Evolutionary conservation across 164 flowering plant species (phyloP).

Genomic region (Warburgia ugandensis): DNA sequence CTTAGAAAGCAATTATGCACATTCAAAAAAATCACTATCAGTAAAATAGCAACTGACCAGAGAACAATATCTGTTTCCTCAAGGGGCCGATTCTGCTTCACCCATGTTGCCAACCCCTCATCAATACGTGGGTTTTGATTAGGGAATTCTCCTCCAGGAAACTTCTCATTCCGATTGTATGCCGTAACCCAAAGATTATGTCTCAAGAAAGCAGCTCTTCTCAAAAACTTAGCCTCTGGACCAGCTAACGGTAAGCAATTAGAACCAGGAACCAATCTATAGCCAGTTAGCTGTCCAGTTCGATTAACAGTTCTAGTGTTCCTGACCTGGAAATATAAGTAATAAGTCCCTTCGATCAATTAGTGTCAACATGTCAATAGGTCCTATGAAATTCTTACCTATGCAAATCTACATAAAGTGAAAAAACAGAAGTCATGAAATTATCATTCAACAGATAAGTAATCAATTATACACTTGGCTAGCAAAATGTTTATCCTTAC

Average conservation of each 20-base stretch:
- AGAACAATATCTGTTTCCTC: slow-evolving; percentile 82
- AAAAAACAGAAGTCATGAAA: too few species aligned
- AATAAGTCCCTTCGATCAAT: neutral
- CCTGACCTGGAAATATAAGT: slow-evolving; percentile 38
- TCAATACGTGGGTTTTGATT: slow-evolving; percentile 87
- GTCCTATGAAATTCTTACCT: too few species aligned
- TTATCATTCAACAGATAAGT: too few species aligned
- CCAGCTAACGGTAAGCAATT: slow-evolving; percentile 88
- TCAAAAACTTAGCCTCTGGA: slow-evolving; percentile 65
- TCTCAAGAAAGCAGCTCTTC: slow-evolving; percentile 83
- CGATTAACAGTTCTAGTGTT: slow-evolving; percentile 82
- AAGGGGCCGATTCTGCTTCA: slow-evolving; percentile 56
- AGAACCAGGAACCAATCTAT: slow-evolving; percentile 77
- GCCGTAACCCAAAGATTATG: slow-evolving; percentile 88
- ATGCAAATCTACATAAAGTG: too few species aligned
- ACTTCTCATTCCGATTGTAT: slow-evolving; percentile 57
- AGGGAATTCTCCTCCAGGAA: slow-evolving; percentile 92
- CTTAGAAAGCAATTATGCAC: too few species aligned
- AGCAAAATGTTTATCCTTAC: too few species aligned
- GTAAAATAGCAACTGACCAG: slow-evolving; percentile 72
- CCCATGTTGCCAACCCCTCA: slow-evolving; percentile 85
- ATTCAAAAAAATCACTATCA: too few species aligned
- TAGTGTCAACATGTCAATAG: neutral
- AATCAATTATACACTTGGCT: too few species aligned
- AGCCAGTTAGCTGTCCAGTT: slow-evolving; percentile 82